A percentile compares a stretch with the other conserved stretches of the same genome.
Conservation (phyloP, 2,329 filamentous ascomycete genomes). For the Westerdykella aurantiaca region DNA sequence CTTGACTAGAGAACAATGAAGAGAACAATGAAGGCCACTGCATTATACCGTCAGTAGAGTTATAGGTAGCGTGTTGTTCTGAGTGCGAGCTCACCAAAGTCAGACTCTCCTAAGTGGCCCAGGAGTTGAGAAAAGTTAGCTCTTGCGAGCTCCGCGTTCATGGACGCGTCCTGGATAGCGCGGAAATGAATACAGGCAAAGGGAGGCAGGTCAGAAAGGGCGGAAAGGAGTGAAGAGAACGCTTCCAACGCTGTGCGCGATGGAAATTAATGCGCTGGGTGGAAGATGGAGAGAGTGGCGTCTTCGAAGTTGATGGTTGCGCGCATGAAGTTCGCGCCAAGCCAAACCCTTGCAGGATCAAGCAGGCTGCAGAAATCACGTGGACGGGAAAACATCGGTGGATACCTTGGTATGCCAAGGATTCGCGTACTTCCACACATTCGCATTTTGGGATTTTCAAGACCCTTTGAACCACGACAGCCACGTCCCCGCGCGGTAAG, state of each 20-base stretch:
- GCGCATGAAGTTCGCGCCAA: background rate
- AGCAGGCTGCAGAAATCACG: background rate
- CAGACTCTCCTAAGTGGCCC: slow-evolving; percentile 1
- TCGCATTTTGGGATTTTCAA: slow-evolving; percentile 1
- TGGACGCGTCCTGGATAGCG: slow-evolving; percentile 5
- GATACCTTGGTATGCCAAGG: background rate
- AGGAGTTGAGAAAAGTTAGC: slow-evolving; percentile 1
- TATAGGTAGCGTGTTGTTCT: background rate
- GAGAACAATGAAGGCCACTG: slow-evolving; percentile 15
- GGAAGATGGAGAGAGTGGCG: slow-evolving; percentile 3
- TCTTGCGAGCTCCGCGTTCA: slow-evolving; percentile 7
- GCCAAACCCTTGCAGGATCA: background rate
- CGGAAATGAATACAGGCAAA: background rate
- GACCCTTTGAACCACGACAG: slow-evolving; percentile 20
- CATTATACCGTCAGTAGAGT: background rate
- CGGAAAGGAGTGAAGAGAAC: background rate
- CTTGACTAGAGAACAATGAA: slow-evolving; percentile 37
- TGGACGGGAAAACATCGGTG: background rate
- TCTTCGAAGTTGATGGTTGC: background rate
- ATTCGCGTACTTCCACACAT: background rate
- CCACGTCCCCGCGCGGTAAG: slow-evolving; percentile 28
- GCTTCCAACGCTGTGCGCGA: slow-evolving; percentile 5
- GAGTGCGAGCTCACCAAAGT: slow-evolving; percentile 2
- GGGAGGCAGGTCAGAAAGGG: background rate
- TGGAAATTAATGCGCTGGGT: slow-evolving; percentile 1